Base-by-base conservation (phyloP, 495 filamentous ascomycete genomes). In the Penicillium simplicissimum region DNA sequence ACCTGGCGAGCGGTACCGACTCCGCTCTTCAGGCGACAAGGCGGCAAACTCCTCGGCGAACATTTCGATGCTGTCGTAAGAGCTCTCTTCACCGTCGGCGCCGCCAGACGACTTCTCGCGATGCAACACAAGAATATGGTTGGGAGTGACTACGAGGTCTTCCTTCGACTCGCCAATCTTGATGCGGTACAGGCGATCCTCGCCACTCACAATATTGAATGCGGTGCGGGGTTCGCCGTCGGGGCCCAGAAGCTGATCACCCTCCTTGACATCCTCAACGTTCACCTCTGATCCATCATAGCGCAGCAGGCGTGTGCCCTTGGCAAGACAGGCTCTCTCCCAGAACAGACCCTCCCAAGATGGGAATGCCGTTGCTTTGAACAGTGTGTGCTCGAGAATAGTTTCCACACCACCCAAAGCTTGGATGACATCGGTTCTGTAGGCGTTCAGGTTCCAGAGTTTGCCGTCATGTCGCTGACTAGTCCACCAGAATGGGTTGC, bases 401-500 rank as follows among this genome's bases (percentile, higher is more conserved):
- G 96, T 98, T 72, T 99, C 96, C n/a, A 99, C 96, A 88, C 96
- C 96, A 70, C 96, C 96, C 58, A 99, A 83, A 0, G 95, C 93
- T 72, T 99, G 96, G 61, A 99, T 99, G 35, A 99, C 96, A 80
- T 99, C 96, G 10, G 96, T 98, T 64, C 96, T 84, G 76, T 99
- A 98, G 19, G 96, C 93, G 64, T 98, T 99, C 67, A 99, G 75
- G 68, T 99, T 97, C 96, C 96, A 99, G 40, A 99, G 79, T 74
- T 98, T 99, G 73, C 96, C 96, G 68, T 99, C 96, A 68, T 99
- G 96, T 51, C 96, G 82, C 74, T 98, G 96, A 68, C 91, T 96
- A 3, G 96, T 99, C 96, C 95, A 98, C 94, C 93, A 97, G 83
- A 97, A 98, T 0, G 95, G 94, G 74, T 97, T 97, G 81, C 91